Evolutionary conservation across 2,329 filamentous ascomycete species (phyloP), one percentile per base, ranked within the genome.

Genomic region (Chlorencoelia australis): DNA sequence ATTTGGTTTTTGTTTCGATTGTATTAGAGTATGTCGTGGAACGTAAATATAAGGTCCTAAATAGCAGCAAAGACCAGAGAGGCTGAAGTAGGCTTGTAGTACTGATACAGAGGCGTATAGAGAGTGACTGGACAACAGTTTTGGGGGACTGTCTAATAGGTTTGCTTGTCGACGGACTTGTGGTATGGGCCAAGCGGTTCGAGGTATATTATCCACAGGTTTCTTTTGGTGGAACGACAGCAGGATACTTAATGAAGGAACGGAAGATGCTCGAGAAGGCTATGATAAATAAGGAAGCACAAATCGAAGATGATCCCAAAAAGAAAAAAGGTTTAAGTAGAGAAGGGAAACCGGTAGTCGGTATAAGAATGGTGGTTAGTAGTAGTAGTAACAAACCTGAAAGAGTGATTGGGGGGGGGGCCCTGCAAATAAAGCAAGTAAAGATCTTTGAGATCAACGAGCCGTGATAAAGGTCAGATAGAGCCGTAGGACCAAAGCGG

Each of bases 71-170:
- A n/a, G n/a, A n/a, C n/a, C n/a, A n/a, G n/a, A n/a, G n/a, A n/a
- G n/a, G n/a, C n/a, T n/a, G n/a, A n/a, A n/a, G n/a, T n/a, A n/a
- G n/a, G n/a, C n/a, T n/a, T n/a, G n/a, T n/a, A n/a, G n/a, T n/a
- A n/a, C n/a, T n/a, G n/a, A n/a, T n/a, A n/a, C n/a, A n/a, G n/a
- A n/a, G n/a, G 44, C 28, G 40, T 36, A 21, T 39, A 59, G 53
- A 49, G 58, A 60, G 53, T 53, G 58, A 57, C 53, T 55, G 51
- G 46, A 54, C 53, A 51, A 53, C 54, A 53, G 55, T 50, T 54
- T 53, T 46, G 37, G 41, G 22, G 17, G 46, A 50, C 49, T 56
- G 51, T 58, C 55, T 58, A 54, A 49, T 53, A 53, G 39, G 39
- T 44, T 46, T n/a, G n/a, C n/a, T n/a, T n/a, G n/a, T n/a, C n/a